Base-by-base conservation (phyloP, 23 red algal species). In the Chondrus crispus region DNA sequence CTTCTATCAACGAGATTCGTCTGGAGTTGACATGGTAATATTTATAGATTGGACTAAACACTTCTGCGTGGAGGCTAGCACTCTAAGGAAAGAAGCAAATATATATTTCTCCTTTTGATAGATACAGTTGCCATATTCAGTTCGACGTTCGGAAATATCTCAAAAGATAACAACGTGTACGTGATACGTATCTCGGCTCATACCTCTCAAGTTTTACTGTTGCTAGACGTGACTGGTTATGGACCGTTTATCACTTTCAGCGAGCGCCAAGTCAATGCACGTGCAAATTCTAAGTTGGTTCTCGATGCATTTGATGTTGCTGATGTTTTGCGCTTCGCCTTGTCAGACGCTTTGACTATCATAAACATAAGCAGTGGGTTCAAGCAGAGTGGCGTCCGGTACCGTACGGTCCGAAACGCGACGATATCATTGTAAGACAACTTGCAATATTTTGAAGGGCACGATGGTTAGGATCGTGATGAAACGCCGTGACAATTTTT, bases 91-190 rank as follows among this genome's bases (percentile, higher is more conserved):
- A 24, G 41, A 1, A 33, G 33, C 24, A 29, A 39, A 47, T 50
- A 60, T 20, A 58, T 20, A 87, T 5, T 35, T 38, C 45, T 60
- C 73, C 0, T 63, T 87, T 74, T 46, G 83, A 87, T 54, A 35
- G 83, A n/a, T 86, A 86, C 36, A 47, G 20, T 47, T 60, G 54
- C 49, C 60, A 71, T 50, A 16, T 86, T 37, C 54, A 79, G 41
- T 68, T 64, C 39, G 20, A 16, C n/a, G 43, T 54, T 52, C 2
- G 12, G 71, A n/a, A 24, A 0, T 38, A 9, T 88, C 30, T 22
- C 64, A 9, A 8, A 22, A 29, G 44, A 68, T 51, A 66, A 33
- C 50, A 28, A 36, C 19, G 50, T 85, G 26, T 24, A 68, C 8
- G 78, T 60, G 2, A 60, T 60, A 4, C 20, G 12, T 12, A 22